Base-by-base conservation (phyloP, 2,329 filamentous ascomycete genomes). In the Nannizzia gypsea region DNA sequence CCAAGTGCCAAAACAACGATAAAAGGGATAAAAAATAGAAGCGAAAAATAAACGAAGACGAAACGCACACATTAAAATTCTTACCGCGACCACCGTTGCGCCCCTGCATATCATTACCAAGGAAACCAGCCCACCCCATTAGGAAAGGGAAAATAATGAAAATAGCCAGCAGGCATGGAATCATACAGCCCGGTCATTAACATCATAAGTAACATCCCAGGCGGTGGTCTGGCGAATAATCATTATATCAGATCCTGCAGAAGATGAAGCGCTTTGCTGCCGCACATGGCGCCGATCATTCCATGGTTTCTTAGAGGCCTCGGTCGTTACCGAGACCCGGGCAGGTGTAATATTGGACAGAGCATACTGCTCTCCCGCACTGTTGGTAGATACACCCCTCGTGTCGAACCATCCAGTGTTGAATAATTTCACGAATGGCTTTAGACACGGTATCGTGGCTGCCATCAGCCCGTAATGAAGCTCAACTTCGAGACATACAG, bases 361-460 rank as follows among this genome's bases (percentile, higher is more conserved):
- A 24, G 34, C 60, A 59, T 63, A 63, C 1, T 46, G 48, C 13
- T 62, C 62, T n/a, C 24, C 26, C 24, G 38, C 52, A 38, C 58
- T 59, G 11, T 46, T 56, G 24, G 38, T 55, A 28, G 59, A 28
- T 3, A 59, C 20, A 15, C n/a, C 61, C 57, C 44, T 58, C 8
- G 56, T 59, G 17, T 60, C 56, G 31, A 64, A 62, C 34, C 38
- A 62, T 13, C 63, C 63, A 13, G 62, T 64, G 52, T 64, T 62
- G 60, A 64, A 64, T 4, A 62, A 56, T 50, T 64, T 64, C 9
- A 64, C 55, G 57, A 64, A 64, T 15, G 62, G 62, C 34, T 64
- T 64, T 20, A 64, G 26, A 22, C 62, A 63, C 17, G 63, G 62
- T 40, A 64, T 64, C 24, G 62, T 64, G 6, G 63, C 62, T 48